phyloP scores from a whole-genome alignment of 2,329 filamentous ascomycete genomes.

The Xylaria arbuscula region DNA sequence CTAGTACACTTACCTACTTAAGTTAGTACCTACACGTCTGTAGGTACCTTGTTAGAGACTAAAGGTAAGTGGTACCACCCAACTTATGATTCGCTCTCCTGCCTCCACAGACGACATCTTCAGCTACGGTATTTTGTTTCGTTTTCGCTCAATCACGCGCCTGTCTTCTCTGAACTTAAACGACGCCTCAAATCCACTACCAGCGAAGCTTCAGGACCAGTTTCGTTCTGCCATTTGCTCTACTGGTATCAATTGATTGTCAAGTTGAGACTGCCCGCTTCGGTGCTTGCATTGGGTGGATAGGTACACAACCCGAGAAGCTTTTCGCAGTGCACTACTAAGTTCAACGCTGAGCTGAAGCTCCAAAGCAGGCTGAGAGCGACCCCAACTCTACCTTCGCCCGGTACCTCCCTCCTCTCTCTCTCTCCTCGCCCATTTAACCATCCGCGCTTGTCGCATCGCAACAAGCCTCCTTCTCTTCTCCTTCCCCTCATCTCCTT shows the following conservation, averaged over 20 bases:
- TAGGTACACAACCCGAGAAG: constrained; percentile 2
- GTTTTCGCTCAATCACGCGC: constrained; percentile 33
- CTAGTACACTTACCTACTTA: too few relatives aligned
- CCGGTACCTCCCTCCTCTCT: neutral
- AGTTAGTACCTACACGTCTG: too few relatives aligned
- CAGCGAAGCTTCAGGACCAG: neutral
- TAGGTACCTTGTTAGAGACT: too few relatives aligned
- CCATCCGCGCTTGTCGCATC: constrained; percentile 39
- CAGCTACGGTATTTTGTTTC: constrained; percentile 17
- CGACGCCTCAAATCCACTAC: constrained; percentile 10
- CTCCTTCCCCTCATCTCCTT: constrained; percentile 26
- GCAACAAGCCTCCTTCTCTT: constrained; percentile 26
- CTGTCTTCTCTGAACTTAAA: constrained; percentile 1
- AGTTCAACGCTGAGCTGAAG: constrained; percentile 19
- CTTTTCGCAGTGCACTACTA: neutral
- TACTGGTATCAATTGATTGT: neutral
- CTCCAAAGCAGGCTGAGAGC: constrained; percentile 33
- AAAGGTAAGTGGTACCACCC: neutral
- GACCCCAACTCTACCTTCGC: constrained; percentile 27
- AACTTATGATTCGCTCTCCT: constrained; percentile 16
- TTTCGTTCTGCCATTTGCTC: neutral
- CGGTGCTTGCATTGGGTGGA: constrained; percentile 8
- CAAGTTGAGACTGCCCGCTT: neutral
- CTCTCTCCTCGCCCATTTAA: constrained; percentile 35
- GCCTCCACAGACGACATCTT: constrained; percentile 27